A percentile compares a stretch with the other conserved stretches of the same genome.
Evolutionary conservation across 371 early-diverging fungal genomes (phyloP).

Genomic region (Umbelopsis sp.): DNA sequence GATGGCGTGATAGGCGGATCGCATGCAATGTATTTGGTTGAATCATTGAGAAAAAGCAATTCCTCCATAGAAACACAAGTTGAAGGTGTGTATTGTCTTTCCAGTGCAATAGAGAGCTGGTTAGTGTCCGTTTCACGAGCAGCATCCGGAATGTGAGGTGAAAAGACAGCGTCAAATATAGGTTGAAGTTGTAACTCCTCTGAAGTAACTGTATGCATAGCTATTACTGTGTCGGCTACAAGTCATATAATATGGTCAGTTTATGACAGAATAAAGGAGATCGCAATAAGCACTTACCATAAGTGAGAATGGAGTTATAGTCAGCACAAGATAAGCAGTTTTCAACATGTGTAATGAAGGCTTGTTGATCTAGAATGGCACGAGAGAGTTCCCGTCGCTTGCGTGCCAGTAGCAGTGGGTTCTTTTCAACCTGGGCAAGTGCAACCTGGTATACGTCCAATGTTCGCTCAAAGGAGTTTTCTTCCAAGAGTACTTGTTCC

Average conservation of each 20-base stretch:
- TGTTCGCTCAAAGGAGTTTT: background rate
- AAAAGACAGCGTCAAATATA: background rate
- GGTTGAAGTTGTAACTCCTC: background rate
- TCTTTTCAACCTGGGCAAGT: background rate
- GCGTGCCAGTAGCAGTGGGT: background rate
- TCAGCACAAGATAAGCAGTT: background rate
- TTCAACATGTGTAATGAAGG: background rate
- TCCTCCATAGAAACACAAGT: background rate
- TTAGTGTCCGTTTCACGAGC: too few relatives aligned
- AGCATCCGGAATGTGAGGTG: too few relatives aligned
- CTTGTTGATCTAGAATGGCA: background rate
- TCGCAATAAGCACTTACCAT: too few relatives aligned
- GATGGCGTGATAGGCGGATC: background rate
- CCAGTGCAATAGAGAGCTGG: background rate
- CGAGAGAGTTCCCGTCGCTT: background rate
- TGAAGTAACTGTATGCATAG: too few relatives aligned
- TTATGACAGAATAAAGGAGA: too few relatives aligned
- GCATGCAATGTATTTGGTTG: background rate
- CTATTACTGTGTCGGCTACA: too few relatives aligned
- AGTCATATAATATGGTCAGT: too few relatives aligned
- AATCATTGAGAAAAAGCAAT: background rate
- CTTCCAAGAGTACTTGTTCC: background rate
- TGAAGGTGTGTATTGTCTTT: background rate
- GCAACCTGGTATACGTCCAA: constrained; percentile 2
- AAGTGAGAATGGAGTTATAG: background rate